These are phyloP conservation scores for Carpinus fangiana DNA, from an alignment of 306 rosid species.

Conservation along the genomic window DNA sequence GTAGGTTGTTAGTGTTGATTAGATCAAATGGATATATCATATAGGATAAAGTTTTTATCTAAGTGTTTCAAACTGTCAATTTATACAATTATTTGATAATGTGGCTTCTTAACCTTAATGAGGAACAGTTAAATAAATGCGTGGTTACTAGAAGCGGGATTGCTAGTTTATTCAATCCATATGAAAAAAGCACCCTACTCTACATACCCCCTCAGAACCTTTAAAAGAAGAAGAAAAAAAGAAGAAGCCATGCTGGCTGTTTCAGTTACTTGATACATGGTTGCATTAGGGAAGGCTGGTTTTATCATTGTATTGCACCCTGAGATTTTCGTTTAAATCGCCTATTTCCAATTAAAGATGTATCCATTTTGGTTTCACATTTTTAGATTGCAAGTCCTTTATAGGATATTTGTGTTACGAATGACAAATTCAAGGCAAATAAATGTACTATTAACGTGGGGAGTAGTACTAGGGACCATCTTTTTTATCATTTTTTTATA, in stretches of 20 bases:
- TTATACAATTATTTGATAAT: neutral
- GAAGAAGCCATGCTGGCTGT: neutral
- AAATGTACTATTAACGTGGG: neutral
- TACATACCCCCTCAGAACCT: neutral
- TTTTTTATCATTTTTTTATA: no score
- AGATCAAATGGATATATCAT: slow-evolving; percentile 12
- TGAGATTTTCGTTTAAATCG: neutral
- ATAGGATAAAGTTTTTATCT: slow-evolving; percentile 12
- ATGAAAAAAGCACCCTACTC: neutral
- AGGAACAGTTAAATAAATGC: neutral
- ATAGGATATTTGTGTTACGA: neutral
- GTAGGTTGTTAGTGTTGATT: slow-evolving; percentile 42
- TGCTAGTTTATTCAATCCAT: neutral
- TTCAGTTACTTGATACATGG: neutral
- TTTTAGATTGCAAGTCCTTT: neutral
- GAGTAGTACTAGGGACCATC: no score
- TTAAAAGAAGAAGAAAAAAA: neutral
- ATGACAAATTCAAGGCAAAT: slow-evolving; percentile 12
- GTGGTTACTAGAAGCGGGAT: neutral
- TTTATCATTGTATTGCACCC: neutral
- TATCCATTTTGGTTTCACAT: neutral
- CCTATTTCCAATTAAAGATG: neutral
- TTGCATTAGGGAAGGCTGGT: neutral
- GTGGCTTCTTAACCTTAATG: neutral
- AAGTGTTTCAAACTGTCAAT: slow-evolving; percentile 6